Conservation (phyloP, 2,329 filamentous ascomycete species). For the Paraphoma sp. region DNA sequence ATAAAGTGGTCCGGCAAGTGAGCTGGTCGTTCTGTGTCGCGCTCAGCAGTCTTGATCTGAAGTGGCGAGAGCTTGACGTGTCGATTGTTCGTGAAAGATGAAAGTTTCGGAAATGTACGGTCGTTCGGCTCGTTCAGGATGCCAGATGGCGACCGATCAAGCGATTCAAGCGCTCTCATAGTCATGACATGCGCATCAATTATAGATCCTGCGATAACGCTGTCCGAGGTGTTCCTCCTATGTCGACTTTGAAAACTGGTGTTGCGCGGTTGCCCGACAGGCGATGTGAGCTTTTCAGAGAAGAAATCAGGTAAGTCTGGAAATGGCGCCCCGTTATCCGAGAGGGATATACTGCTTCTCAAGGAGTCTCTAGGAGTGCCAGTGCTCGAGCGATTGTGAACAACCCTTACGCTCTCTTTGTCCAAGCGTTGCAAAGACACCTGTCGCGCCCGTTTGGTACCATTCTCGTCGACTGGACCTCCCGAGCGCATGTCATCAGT, state of each 20-base stretch:
- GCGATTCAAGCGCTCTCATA: slow-evolving; percentile 34
- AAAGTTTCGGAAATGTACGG: slow-evolving; percentile 14
- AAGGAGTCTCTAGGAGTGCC: slow-evolving; percentile 27
- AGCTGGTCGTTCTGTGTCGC: slow-evolving; percentile 20
- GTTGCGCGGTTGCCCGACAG: neutral
- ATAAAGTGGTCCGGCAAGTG: slow-evolving; percentile 33
- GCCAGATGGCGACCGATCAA: slow-evolving; percentile 17
- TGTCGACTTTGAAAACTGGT: slow-evolving; percentile 11
- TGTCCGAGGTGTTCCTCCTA: slow-evolving; percentile 32
- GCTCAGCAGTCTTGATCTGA: slow-evolving; percentile 8
- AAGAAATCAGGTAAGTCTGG: slow-evolving; percentile 10
- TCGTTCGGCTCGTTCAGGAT: slow-evolving; percentile 12
- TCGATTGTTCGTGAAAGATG: slow-evolving; percentile 23
- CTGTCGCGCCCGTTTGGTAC: slow-evolving; percentile 24
- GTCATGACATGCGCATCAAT: slow-evolving; percentile 38
- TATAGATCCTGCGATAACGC: slow-evolving; percentile 34
- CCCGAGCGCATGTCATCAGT: neutral
- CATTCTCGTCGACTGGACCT: slow-evolving; percentile 1
- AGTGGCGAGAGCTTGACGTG: slow-evolving; percentile 26
- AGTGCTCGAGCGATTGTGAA: slow-evolving; percentile 27
- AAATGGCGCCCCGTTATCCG: slow-evolving; percentile 2
- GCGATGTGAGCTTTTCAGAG: neutral
- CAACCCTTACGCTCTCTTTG: slow-evolving; percentile 26
- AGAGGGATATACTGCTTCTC: slow-evolving; percentile 14
- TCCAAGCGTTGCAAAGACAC: slow-evolving; percentile 32